phyloP scores from a whole-genome alignment of 208 protist genomes.

The Trypanosoma conorhini region DNA sequence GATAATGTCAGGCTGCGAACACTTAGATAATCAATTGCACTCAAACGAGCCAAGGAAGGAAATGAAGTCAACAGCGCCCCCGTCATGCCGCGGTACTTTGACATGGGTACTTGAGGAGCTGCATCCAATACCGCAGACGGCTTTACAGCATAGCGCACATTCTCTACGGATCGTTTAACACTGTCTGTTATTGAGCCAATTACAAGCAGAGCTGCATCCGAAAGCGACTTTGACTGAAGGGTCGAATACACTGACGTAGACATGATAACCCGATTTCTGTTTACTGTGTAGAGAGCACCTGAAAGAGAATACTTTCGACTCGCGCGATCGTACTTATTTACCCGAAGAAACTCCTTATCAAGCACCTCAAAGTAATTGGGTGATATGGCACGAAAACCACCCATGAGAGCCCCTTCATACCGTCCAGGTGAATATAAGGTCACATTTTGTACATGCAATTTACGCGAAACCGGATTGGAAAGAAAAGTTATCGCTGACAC shows the following conservation, averaged over 20 bases:
- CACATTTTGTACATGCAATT: conserved; percentile 2
- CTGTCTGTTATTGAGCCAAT: not conserved
- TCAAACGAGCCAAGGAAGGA: conserved; percentile 15
- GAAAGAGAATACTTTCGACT: conserved; percentile 40
- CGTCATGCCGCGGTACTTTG: not conserved
- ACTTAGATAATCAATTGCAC: conserved; percentile 18
- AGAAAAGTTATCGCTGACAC: conserved; percentile 10
- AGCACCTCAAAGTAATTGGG: conserved; percentile 72
- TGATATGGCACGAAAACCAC: conserved; percentile 29
- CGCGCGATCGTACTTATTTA: conserved; percentile 20
- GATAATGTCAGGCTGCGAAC: conserved; percentile 1
- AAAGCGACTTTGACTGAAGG: conserved; percentile 1
- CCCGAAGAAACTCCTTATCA: conserved; percentile 33
- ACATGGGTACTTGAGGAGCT: conserved; percentile 16
- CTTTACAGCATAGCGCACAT: conserved; percentile 10
- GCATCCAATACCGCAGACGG: conserved; percentile 17
- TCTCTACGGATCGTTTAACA: not conserved
- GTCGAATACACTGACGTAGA: conserved; percentile 30
- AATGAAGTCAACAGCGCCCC: conserved; percentile 14
- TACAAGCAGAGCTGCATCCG: conserved; percentile 15
- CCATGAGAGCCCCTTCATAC: conserved; percentile 12
- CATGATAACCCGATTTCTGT: conserved; percentile 40
- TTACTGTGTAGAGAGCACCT: conserved; percentile 43
- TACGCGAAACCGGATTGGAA: not conserved
- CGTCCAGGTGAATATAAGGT: conserved; percentile 39